A percentile compares a stretch with the other conserved stretches of the same genome.
phyloP scores from a whole-genome alignment of 2,329 filamentous ascomycete species.

The Hysterium pulicare region DNA sequence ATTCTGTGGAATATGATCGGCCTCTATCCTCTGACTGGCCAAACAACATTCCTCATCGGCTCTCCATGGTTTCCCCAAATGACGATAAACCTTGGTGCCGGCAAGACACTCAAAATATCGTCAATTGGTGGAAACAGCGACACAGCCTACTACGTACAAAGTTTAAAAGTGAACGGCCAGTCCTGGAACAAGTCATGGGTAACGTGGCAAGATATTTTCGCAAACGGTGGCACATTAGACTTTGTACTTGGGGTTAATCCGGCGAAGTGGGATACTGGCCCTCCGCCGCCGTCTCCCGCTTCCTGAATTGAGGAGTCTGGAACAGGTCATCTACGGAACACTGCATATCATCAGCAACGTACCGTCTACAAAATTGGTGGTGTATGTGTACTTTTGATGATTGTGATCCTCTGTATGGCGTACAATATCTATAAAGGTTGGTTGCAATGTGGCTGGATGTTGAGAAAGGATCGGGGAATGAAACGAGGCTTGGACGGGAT shows the following conservation, averaged over 20 bases:
- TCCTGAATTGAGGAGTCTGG: background rate
- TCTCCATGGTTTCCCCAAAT: conserved; percentile 46
- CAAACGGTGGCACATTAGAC: conserved; percentile 53
- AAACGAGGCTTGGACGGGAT: background rate
- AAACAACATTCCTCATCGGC: conserved; percentile 64
- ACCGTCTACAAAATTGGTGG: background rate
- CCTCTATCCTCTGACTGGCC: conserved; percentile 54
- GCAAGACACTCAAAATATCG: conserved; percentile 55
- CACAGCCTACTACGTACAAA: conserved; percentile 59
- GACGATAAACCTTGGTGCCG: conserved; percentile 56
- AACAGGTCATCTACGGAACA: background rate
- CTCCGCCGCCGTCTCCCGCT: conserved; percentile 57
- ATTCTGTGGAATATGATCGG: conserved; percentile 39
- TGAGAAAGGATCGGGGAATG: background rate
- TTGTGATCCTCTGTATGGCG: background rate
- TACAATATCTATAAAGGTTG: background rate
- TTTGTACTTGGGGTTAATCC: conserved; percentile 56
- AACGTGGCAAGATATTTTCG: conserved; percentile 64
- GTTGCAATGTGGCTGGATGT: background rate
- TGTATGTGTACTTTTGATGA: background rate
- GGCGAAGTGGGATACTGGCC: conserved; percentile 54
- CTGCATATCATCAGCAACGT: background rate
- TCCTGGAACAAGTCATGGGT: conserved; percentile 64
- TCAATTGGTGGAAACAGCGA: conserved; percentile 50
- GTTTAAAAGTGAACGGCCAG: conserved; percentile 62